Evolutionary conservation across 352 stramenopile genomes (phyloP), one percentile per base, ranked within the genome.

Genomic region (Pythium monospermum): DNA sequence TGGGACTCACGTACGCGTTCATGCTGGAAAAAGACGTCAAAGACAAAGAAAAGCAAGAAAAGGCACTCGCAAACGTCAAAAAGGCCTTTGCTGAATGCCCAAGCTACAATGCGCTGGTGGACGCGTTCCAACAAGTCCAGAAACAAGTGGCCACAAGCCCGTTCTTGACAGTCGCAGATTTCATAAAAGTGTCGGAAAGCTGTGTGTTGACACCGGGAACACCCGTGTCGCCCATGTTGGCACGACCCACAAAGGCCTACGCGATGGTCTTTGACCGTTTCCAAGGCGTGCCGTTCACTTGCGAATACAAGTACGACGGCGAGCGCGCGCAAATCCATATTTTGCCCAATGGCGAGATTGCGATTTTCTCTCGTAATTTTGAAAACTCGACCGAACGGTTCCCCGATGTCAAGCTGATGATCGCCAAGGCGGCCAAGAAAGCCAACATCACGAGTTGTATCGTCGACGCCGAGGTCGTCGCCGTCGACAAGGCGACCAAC

Each of bases 251-350:
- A 1, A 99, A 99, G 63, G 82, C 85, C 30, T 91, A 92, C 47
- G 83, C 85, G 19, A 98, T 99, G 77, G 96, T 99, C 10, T 88
- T 99, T 37, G 96, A 98, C 51, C 87, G 97, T 7, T 93, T 99
- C 46, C 81, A 98, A 62, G 95, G 91, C 25, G 83, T 91, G 64
- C 73, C 82, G 28, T 98, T 99, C 67, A 99, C 96, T 4, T 99
- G 94, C 64, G 97, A 99, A 69, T 99, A 98, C 87, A 99, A 99
- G 73, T 99, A 99, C 69, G 97, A 99, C 64, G 97, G 97, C 28
- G 97, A 99, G 68, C 81, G 97, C 38, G 95, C 96, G 5, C 97
- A 99, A 66, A 91, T 93, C 39, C 95, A 98, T 70, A 95, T 98
- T 38, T 69, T 89, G 6, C 45, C 69, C 0, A 79, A 87, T 39